These are phyloP conservation scores for Coniella lustricola DNA, from an alignment of 2,329 filamentous ascomycete species.

Conservation along the genomic window DNA sequence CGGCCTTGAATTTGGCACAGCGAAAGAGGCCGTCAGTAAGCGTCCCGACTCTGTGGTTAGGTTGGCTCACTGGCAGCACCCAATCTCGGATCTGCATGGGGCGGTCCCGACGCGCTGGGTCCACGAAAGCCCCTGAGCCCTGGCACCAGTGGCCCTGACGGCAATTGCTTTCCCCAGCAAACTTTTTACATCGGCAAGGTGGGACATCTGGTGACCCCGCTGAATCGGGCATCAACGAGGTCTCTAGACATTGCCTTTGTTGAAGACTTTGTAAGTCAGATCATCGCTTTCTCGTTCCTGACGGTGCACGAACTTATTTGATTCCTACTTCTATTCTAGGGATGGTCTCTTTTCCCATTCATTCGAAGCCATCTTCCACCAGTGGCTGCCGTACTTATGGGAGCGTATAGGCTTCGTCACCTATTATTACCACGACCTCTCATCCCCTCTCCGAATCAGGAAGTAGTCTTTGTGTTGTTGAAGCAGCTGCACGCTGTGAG, in stretches of 20 bases:
- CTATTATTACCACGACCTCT: too few species aligned
- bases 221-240: background rate
- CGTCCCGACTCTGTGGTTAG: constrained; percentile 15
- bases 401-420: too few species aligned
- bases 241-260: background rate
- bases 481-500: too few species aligned
- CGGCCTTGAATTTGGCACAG: too few species aligned
- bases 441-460: too few species aligned
- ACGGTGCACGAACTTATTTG: background rate
- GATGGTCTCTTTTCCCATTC: too few species aligned
- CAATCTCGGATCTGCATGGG: constrained; percentile 14
- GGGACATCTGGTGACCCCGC: too few species aligned
- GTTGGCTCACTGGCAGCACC: constrained; percentile 10
- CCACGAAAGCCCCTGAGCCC: background rate
- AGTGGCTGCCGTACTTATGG: too few species aligned
- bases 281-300: background rate
- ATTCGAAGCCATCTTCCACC: too few species aligned
- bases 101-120: constrained; percentile 7
- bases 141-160: constrained; percentile 8
- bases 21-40: background rate
- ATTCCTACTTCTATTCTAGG: too few species aligned
- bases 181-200: background rate
- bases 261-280: background rate
- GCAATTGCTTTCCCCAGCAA: background rate
- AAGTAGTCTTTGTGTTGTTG: too few species aligned